Conservation (phyloP, 1,139 yeast species). For the Petasospora rhodanensis region DNA sequence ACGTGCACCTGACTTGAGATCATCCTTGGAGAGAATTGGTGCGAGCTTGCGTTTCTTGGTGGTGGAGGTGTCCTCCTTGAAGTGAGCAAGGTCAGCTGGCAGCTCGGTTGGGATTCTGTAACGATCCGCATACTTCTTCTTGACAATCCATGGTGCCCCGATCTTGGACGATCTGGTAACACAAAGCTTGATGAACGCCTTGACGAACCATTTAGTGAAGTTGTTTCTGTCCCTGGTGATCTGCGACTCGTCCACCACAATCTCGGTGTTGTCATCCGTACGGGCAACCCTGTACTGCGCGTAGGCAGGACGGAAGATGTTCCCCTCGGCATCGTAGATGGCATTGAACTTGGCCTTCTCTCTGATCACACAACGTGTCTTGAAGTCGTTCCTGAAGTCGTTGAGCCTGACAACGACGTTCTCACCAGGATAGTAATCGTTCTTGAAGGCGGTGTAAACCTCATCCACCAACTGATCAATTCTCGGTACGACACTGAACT, state of each 20-base stretch:
- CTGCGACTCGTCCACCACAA: slow-evolving; percentile 68
- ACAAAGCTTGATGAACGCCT: slow-evolving; percentile 83
- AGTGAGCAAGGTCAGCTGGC: slow-evolving; percentile 48
- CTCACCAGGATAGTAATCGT: slow-evolving; percentile 92
- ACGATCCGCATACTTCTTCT: slow-evolving; percentile 58
- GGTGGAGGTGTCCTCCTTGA: slow-evolving; percentile 19
- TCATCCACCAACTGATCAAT: slow-evolving; percentile 85
- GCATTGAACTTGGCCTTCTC: slow-evolving; percentile 56
- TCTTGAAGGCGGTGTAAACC: slow-evolving; percentile 68
- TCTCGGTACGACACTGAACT: slow-evolving; percentile 79
- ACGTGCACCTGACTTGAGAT: background rate
- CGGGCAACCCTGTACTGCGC: slow-evolving; percentile 64
- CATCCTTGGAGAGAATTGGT: slow-evolving; percentile 14
- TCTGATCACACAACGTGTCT: slow-evolving; percentile 48
- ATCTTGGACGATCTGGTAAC: slow-evolving; percentile 76
- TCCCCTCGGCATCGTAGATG: slow-evolving; percentile 32
- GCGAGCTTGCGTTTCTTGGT: slow-evolving; percentile 9
- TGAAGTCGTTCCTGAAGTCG: slow-evolving; percentile 28
- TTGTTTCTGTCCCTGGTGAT: slow-evolving; percentile 79
- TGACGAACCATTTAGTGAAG: slow-evolving; percentile 85
- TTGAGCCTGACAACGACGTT: slow-evolving; percentile 52
- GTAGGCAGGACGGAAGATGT: slow-evolving; percentile 53
- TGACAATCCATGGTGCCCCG: slow-evolving; percentile 98
- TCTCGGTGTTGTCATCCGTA: slow-evolving; percentile 49
- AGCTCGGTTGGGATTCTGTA: slow-evolving; percentile 55